Base-by-base conservation (phyloP, 192 early-diverging fungal species). In the Coemansia sp. region DNA sequence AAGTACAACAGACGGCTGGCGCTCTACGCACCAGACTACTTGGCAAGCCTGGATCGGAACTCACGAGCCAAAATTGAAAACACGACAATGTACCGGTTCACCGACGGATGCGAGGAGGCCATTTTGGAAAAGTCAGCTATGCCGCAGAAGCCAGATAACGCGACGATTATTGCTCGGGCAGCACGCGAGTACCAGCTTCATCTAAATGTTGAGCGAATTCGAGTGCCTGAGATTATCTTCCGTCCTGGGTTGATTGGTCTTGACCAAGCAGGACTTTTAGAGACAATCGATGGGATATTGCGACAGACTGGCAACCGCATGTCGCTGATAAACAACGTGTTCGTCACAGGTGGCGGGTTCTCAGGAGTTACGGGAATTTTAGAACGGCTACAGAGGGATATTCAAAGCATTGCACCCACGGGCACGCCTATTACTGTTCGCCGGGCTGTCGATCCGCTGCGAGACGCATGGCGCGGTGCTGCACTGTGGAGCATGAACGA, bases 201-300 rank as follows among this genome's bases (percentile, higher is more conserved):
- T 70, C 72, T 95, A 29, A 96, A 96, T 66, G 83, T 96, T n/a
- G 94, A 96, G 74, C 87, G 93, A 37, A 88, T 91, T 23, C 76
- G 93, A 11, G 93, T 95, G 38, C 93, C 93, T 2, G 94, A 96
- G 75, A 88, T 86, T 1, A 68, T 95, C n/a, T 96, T 96, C 83
- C 91, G 95, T 43, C 94, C 94, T 4, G 80, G 83, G 10, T 89
- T 95, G 21, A 73, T 91, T 45, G 94, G 94, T 15, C 75, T 95
- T 2, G 93, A 96, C 66, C 92, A 94, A 68, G 91, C 94, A 2
- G 94, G 94, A 0, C 64, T 96, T 32, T 76, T 94, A 0, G 94
- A 96, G 70, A 89, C 88, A 7, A 62, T 91, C 41, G 83, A 87
- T 35, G 84, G 86, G 64, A 73, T 91, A 4, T 60, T 91, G 17